A percentile compares a stretch with the other conserved stretches of the same genome.
Conservation (phyloP, 2,329 filamentous ascomycete species). For the Arthrobotrys iridis region DNA sequence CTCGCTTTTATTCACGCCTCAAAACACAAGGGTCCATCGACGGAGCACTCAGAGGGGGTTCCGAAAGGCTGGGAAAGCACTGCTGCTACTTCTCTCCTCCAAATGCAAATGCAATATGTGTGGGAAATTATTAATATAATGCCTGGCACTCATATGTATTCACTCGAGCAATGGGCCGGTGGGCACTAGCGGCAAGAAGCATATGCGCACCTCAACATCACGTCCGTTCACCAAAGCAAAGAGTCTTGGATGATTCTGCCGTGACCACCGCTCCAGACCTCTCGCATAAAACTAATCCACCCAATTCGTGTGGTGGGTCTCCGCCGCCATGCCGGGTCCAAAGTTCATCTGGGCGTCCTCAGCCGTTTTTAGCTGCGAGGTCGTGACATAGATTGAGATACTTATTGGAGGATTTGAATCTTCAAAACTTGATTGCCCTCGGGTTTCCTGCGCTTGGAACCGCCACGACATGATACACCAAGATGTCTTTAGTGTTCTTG, state of each 20-base stretch:
- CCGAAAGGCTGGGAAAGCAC: constrained; percentile 37
- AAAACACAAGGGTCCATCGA: constrained; percentile 39
- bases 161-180: constrained; percentile 12
- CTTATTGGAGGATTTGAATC: constrained; percentile 28
- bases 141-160: constrained; percentile 14
- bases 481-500: neutral
- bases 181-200: constrained; percentile 16
- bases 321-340: constrained; percentile 24
- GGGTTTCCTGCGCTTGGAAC: constrained; percentile 2
- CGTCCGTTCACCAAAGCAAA: neutral
- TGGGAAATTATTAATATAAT: constrained; percentile 33
- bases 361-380: constrained; percentile 20
- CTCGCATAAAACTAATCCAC: constrained; percentile 26
- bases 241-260: constrained; percentile 35
- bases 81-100: neutral
- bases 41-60: constrained; percentile 23
- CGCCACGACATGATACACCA: constrained; percentile 25
- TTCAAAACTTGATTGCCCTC: neutral
- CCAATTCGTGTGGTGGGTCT: constrained; percentile 36
- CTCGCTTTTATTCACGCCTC: constrained; percentile 41
- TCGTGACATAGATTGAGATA: constrained; percentile 33
- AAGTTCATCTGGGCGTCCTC: constrained; percentile 28
- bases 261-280: constrained; percentile 22
- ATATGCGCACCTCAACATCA: constrained; percentile 23
- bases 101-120: constrained; percentile 33